Conservation (phyloP, 805 yeast species). For the Priceomyces haplophilus region DNA sequence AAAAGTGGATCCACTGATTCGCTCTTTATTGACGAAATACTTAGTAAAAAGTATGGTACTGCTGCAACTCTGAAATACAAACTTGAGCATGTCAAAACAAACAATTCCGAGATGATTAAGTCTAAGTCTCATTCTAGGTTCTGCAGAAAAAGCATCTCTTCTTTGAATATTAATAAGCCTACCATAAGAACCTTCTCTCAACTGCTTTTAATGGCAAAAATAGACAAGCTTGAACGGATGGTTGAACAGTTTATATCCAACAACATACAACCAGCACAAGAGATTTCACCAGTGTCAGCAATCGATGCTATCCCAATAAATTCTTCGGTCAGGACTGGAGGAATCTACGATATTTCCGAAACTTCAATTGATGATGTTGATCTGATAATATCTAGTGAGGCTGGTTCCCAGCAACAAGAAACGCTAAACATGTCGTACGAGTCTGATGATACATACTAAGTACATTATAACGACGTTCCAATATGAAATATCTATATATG, state of each 20-base stretch:
- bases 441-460: constrained; percentile 10
- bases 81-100: constrained; percentile 4
- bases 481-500: no score
- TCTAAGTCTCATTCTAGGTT: background rate
- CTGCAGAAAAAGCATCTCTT: constrained; percentile 2
- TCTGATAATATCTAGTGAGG: constrained; percentile 19
- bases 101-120: constrained; percentile 2
- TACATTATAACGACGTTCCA: no score
- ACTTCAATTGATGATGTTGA: constrained; percentile 20
- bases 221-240: constrained; percentile 1
- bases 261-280: background rate
- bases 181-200: background rate
- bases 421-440: constrained; percentile 5
- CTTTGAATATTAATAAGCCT: constrained; percentile 4
- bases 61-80: constrained; percentile 3
- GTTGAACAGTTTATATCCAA: constrained; percentile 1
- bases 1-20: constrained; percentile 40
- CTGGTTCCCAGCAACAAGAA: constrained; percentile 1
- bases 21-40: constrained; percentile 32
- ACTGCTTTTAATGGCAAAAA: background rate
- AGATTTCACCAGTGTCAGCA: background rate
- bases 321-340: constrained; percentile 5
- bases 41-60: constrained; percentile 26
- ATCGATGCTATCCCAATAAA: background rate
- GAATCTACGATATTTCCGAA: constrained; percentile 22